Base-by-base conservation (phyloP, 2,329 filamentous ascomycete genomes). In the Geosmithia putterillii region DNA sequence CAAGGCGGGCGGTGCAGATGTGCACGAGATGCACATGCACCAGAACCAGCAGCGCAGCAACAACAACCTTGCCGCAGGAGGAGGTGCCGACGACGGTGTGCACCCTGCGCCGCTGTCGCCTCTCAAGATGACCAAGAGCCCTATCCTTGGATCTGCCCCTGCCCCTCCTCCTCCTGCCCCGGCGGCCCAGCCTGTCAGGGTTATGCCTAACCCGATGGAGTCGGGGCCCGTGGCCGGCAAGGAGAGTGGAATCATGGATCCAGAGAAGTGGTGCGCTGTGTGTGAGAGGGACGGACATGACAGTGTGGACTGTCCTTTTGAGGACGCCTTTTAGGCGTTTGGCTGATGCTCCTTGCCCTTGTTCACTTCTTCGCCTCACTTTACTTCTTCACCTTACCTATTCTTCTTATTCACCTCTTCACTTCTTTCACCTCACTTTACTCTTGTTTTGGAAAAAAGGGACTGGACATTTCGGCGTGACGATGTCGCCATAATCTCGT, bases 221-320 rank as follows among this genome's bases (percentile, higher is more conserved):
- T 72, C 70, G 43, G 79, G 78, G 2, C 81, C 85, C 2, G 74
- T 86, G 20, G 82, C 85, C 4, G 86, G 86, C 42, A 90, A 87
- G 65, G 78, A 82, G 50, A 87, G 80, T 44, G 83, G 84, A 1
- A 67, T 86, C 40, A 71, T 90, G 50, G 87, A 96, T 54, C 77
- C 81, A 44, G 76, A 82, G 48, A 95, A 95, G 65, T 98, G 92
- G 92, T 98, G 92, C 63, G 92, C 92, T 15, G 71, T 96, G 38
- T 98, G 92, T 59, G 92, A 98, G 69, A 79, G 86, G 48, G 92
- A 98, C 56, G 92, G 92, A 14, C 92, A 98, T 59, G 86, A 95
- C 62, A 95, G 90, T 56, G 89, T 94, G 47, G 87, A 94, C 61
- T 95, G 89, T 63, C 88, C 89, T 12, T 84, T 94, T 62, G 89